Conservation (phyloP, 768 basidiomycete species). For the Tricholoma saponaceum region DNA sequence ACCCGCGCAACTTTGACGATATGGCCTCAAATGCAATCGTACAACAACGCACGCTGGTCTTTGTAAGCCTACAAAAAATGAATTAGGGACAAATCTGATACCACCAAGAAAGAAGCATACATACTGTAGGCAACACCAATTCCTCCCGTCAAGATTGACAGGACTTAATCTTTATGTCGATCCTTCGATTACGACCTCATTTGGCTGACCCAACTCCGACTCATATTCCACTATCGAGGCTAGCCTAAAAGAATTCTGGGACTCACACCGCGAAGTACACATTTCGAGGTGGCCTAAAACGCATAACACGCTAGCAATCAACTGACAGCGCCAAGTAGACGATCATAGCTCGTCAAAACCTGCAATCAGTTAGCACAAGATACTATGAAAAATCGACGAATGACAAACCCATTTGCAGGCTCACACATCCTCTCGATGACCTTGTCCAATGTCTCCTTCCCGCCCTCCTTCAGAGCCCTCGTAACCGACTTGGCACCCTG, state of each 20-base stretch:
- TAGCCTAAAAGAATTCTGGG: no score
- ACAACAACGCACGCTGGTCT: constrained; percentile 75
- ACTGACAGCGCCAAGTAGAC: constrained; percentile 85
- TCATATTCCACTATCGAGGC: no score
- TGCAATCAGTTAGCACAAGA: constrained; percentile 8
- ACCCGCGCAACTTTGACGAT: constrained; percentile 88
- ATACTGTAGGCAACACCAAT: constrained; percentile 74
- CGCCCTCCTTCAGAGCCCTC: constrained; percentile 84
- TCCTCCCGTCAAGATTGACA: no score
- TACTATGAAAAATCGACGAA: background rate
- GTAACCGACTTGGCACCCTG: constrained; percentile 87
- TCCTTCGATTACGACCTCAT: no score
- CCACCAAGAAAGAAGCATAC: constrained; percentile 14
- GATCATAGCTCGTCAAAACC: constrained; percentile 73
- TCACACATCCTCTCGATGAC: constrained; percentile 84
- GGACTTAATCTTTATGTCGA: no score
- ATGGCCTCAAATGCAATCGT: constrained; percentile 83
- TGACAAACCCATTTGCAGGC: constrained; percentile 68
- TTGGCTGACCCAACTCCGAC: no score
- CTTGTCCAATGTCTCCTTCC: constrained; percentile 67
- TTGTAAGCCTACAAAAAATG: constrained; percentile 66
- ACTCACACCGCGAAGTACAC: no score
- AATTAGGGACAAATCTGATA: no score
- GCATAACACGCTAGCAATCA: constrained; percentile 78
- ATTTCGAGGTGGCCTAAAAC: no score